Evolutionary conservation across 2,329 filamentous ascomycete species (phyloP).

Genomic region (Fulvia fulva): DNA sequence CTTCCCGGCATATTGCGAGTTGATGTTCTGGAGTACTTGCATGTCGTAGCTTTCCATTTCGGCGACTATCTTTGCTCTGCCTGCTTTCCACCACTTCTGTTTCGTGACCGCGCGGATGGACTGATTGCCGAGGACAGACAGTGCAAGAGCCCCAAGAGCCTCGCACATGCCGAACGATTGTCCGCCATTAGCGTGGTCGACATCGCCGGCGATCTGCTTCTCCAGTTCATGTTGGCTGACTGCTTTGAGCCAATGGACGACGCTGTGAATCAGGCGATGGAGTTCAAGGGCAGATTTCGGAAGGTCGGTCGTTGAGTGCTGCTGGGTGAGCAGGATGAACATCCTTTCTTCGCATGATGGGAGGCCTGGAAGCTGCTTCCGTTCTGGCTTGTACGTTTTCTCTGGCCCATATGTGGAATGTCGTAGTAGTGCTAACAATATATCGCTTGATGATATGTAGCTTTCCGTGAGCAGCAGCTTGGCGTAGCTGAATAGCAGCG

Average conservation of each 20-base stretch:
- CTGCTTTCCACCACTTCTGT: conserved; percentile 30
- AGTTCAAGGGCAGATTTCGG: conserved; percentile 16
- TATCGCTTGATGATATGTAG: conserved; percentile 25
- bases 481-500: conserved; percentile 29
- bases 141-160: conserved; percentile 28
- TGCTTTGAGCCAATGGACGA: conserved; percentile 29
- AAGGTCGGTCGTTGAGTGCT: conserved; percentile 22
- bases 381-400: neutral
- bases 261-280: conserved; percentile 21
- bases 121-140: conserved; percentile 28
- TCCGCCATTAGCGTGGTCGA: conserved; percentile 25
- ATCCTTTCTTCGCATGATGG: conserved; percentile 32
- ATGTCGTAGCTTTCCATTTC: conserved; percentile 33
- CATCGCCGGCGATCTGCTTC: conserved; percentile 28
- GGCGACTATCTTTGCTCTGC: conserved; percentile 23
- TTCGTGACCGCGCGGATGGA: conserved; percentile 24
- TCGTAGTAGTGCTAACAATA: conserved; percentile 29
- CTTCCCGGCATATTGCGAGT: conserved; percentile 29
- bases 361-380: conserved; percentile 12
- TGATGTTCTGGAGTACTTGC: conserved; percentile 33
- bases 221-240: conserved; percentile 29
- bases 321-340: conserved; percentile 28
- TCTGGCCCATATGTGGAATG: conserved; percentile 21
- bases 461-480: conserved; percentile 23
- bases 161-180: conserved; percentile 29